These are phyloP conservation scores for Annulohypoxylon nitens DNA, from an alignment of 495 filamentous ascomycete genomes.

Conservation along the genomic window DNA sequence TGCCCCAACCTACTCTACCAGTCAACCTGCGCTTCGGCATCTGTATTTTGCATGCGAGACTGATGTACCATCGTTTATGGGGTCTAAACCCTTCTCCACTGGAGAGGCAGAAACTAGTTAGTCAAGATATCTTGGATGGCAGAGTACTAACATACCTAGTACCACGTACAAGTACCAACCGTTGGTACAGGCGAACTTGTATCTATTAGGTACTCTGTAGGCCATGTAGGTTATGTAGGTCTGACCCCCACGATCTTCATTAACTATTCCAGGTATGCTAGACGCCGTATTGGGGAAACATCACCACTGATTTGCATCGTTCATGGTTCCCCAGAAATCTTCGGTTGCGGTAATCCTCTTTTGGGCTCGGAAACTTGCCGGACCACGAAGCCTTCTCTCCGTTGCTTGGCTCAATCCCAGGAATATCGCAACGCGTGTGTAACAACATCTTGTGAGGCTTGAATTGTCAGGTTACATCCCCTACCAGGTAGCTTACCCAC, in stretches of 20 bases:
- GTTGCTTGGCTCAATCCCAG: slow-evolving; percentile 18
- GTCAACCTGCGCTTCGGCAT: slow-evolving; percentile 33
- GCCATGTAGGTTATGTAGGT: no score
- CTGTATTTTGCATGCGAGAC: slow-evolving; percentile 31
- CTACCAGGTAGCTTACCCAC: slow-evolving; percentile 1
- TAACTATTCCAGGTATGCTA: slow-evolving; percentile 29
- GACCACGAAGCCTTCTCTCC: slow-evolving; percentile 22
- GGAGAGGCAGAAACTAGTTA: slow-evolving; percentile 10
- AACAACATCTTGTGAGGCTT: slow-evolving; percentile 33
- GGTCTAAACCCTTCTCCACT: slow-evolving; percentile 30
- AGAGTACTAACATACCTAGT: slow-evolving; percentile 3
- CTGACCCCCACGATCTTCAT: slow-evolving; percentile 44
- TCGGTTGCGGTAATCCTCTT: slow-evolving; percentile 30
- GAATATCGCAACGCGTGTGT: slow-evolving; percentile 24
- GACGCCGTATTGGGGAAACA: slow-evolving; percentile 19
- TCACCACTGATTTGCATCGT: slow-evolving; percentile 15
- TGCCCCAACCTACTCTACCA: slow-evolving; percentile 36
- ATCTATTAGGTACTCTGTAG: background rate
- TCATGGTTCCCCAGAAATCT: slow-evolving; percentile 37
- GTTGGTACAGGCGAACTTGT: background rate
- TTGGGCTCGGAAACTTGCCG: slow-evolving; percentile 35
- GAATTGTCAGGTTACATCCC: slow-evolving; percentile 24
- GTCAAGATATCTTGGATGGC: slow-evolving; percentile 7
- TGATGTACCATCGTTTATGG: slow-evolving; percentile 32
- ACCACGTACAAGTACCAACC: no score